Conservation (phyloP, 1,284 basidiomycete species). For the Cryptococcus maquisensis region DNA sequence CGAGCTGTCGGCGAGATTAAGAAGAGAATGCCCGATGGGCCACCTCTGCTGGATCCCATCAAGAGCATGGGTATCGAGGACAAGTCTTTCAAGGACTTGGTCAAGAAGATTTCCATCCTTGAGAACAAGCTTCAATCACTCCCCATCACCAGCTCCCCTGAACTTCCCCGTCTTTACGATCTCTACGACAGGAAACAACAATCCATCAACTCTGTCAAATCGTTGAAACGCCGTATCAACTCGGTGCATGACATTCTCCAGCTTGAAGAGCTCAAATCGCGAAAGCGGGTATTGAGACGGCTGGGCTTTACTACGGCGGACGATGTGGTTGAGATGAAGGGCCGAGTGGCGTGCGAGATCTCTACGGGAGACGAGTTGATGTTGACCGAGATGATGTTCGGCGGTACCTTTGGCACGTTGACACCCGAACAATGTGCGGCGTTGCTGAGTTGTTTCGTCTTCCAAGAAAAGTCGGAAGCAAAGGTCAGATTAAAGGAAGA, state of each 20-base stretch:
- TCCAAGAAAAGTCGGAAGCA: slow-evolving; percentile 93
- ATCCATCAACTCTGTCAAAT: slow-evolving; percentile 64
- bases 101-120: slow-evolving; percentile 86
- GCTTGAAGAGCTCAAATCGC: slow-evolving; percentile 91
- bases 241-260: slow-evolving; percentile 90
- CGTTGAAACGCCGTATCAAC: slow-evolving; percentile 77
- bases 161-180: slow-evolving; percentile 73
- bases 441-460: slow-evolving; percentile 92
- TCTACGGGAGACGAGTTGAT: slow-evolving; percentile 94
- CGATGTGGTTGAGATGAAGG: slow-evolving; percentile 97
- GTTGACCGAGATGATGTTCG: slow-evolving; percentile 95
- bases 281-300: slow-evolving; percentile 89
- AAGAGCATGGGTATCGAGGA: slow-evolving; percentile 97
- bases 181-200: slow-evolving; percentile 74
- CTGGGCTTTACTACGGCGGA: slow-evolving; percentile 82
- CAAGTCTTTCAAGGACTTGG: slow-evolving; percentile 80
- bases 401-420: slow-evolving; percentile 88
- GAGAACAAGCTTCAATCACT: slow-evolving; percentile 75
- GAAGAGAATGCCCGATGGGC: slow-evolving; percentile 79
- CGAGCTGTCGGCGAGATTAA: slow-evolving; percentile 88
- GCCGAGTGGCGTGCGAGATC: slow-evolving; percentile 97
- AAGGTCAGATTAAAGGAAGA: slow-evolving; percentile 84
- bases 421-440: slow-evolving; percentile 90
- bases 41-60: slow-evolving; percentile 84
- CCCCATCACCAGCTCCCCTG: slow-evolving; percentile 67